Evolutionary conservation across 148 eudicot species (phyloP), one percentile per base, ranked within the genome.

Genomic region (Camellia granthamiana): DNA sequence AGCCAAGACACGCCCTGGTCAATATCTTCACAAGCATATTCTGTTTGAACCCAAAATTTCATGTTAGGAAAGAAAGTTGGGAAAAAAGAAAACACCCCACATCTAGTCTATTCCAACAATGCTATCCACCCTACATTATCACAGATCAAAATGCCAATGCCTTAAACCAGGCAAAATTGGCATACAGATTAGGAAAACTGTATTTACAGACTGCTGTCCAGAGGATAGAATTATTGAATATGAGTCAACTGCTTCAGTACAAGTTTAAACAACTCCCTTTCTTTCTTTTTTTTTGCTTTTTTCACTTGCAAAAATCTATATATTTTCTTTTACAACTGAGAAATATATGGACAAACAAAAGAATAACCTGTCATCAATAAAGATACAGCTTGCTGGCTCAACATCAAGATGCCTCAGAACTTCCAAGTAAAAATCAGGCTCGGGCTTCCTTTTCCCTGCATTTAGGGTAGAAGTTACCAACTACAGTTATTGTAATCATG

Each of bases 401-500:
- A 90, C 84, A 12, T 87, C 84, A 77, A 94, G 91, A 54, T 87
- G 83, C 82, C 84, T 82, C 74, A 89, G 18, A 66, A 90, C 93
- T 86, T 92, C 91, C 42, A 77, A 73, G 80, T 94, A 94, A 78
- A 90, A 88, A 47, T 81, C 89, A 72, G 89, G 91, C 59, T 94
- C 92, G 12, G 97, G 98, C 84, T 94, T 94, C 81, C 91, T 88
- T 88, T 91, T 92, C 67, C 98, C 98, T 94, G 88, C 69, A 81
- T 72, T 66, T 44, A 7, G 69, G 77, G 62, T 18, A 85, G 63
- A 72, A 69, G 42, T 44, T 23, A 51, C 52, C 38, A 30, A 14
- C 10, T 12, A 44, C n/a, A 46, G 16, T 12, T 23, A 77, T 38
- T 38, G 18, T 42, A 77, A 51, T 52, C 69, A 47, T 56, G 62